phyloP scores from a whole-genome alignment of 495 filamentous ascomycete genomes.

The Symbiotaphrina buchneri region DNA sequence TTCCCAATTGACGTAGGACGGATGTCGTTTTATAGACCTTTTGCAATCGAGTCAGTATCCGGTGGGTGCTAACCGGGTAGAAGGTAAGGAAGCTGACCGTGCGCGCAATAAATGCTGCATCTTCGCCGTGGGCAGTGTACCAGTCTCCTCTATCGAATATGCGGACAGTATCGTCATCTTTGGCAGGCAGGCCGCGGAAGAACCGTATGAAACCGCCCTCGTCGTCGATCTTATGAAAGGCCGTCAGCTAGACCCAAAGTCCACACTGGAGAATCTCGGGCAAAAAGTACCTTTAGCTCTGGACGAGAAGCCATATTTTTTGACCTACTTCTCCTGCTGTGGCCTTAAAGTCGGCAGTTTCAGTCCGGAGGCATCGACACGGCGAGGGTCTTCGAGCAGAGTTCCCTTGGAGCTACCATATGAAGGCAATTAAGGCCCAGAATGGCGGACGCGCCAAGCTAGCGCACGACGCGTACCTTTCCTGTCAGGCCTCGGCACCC shows the following conservation, averaged over 20 bases:
- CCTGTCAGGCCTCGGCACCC: no score
- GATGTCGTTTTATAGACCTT: slow-evolving; percentile 94
- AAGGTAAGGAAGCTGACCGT: slow-evolving; percentile 22
- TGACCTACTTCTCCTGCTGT: no score
- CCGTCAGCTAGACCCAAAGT: slow-evolving; percentile 1
- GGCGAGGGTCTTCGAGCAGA: no score
- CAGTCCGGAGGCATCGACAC: no score
- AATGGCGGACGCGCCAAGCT: no score
- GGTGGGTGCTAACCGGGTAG: neutral
- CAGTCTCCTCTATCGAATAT: slow-evolving; percentile 90
- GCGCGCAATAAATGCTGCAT: slow-evolving; percentile 84
- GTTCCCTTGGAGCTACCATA: no score
- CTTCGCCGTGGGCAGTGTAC: slow-evolving; percentile 80
- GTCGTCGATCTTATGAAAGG: slow-evolving; percentile 53
- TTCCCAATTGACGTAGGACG: slow-evolving; percentile 72
- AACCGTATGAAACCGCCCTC: slow-evolving; percentile 90
- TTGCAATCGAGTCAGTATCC: slow-evolving; percentile 1
- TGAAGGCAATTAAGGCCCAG: no score
- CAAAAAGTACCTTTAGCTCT: neutral
- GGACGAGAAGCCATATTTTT: slow-evolving; percentile 1
- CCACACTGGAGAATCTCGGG: slow-evolving; percentile 1
- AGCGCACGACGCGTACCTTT: no score
- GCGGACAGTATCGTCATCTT: slow-evolving; percentile 52
- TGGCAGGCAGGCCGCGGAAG: slow-evolving; percentile 55
- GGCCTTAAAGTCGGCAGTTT: no score